Evolutionary conservation across 805 yeast genomes (phyloP), one percentile per base, ranked within the genome.

Genomic region (Lipomyces kockii): DNA sequence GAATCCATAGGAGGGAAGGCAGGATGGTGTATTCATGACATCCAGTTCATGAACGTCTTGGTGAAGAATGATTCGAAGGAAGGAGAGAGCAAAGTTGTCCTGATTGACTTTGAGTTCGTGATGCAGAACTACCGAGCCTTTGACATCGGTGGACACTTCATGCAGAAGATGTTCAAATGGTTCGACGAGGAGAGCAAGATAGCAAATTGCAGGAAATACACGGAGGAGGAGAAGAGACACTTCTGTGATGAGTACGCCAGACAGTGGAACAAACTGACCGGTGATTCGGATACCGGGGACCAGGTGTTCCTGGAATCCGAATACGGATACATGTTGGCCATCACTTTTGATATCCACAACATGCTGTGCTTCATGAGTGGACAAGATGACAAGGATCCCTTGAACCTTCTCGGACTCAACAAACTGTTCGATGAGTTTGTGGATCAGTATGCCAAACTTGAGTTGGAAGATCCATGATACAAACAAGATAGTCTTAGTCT

Each of bases 101-200:
- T 43, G 49, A 43, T 43, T 43, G 49, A 43, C 49, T 43, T 43
- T 43, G 49, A 43, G 49, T 43, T 43, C 49, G 49, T 43, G 49
- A 43, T 43, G 49, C 49, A n/a, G 22, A 43, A 43, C 49, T 43
- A 43, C 22, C 49, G 49, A 43, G 49, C 49, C 11, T 43, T 43
- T 43, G 49, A 43, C 22, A 43, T 43, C 49, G 49, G 49, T 43
- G 49, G 49, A n/a, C 49, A 43, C 49, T 43, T 43, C 49, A 43
- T 43, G 49, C 49, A 43, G 49, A 43, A 43, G 49, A 43, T 43
- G 49, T 43, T 43, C 11, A 43, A 43, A n/a, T 43, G 49, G 49
- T 43, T 43, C 22, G 49, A 43, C 49, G 22, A 43, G 22, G 49
- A 43, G 49, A 43, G 49, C 49, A 43, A 43, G 49, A 43, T 43